These are phyloP conservation scores for Lenzites betulinus DNA, from an alignment of 768 basidiomycete genomes.

Conservation along the genomic window DNA sequence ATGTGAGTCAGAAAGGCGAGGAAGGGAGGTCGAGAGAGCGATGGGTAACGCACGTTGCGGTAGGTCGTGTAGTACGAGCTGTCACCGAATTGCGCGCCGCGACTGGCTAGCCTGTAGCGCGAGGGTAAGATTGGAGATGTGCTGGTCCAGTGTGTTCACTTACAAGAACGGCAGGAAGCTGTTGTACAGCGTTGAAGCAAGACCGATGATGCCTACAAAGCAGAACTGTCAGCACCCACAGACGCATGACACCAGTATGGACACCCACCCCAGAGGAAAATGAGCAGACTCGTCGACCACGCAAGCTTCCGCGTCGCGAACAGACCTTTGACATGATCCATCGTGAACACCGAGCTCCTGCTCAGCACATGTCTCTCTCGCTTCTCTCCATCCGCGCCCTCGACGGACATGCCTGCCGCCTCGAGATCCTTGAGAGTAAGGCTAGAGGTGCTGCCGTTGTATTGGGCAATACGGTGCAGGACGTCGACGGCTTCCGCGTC, in stretches of 20 bases:
- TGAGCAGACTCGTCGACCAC: slow-evolving; percentile 63
- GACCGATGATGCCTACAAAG: slow-evolving; percentile 35
- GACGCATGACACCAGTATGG: not conserved
- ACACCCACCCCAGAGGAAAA: slow-evolving; percentile 46
- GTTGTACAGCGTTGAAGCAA: slow-evolving; percentile 40
- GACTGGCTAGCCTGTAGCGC: slow-evolving; percentile 32
- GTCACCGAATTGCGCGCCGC: slow-evolving; percentile 39
- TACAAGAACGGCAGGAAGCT: slow-evolving; percentile 40
- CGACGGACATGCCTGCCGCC: slow-evolving; percentile 33
- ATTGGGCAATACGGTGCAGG: slow-evolving; percentile 50
- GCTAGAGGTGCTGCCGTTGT: slow-evolving; percentile 45
- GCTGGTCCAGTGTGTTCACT: slow-evolving; percentile 2
- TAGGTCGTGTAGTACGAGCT: slow-evolving; percentile 38
- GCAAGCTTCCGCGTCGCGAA: slow-evolving; percentile 67
- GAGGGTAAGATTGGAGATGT: not conserved
- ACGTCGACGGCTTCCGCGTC: slow-evolving; percentile 53
- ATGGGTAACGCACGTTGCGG: slow-evolving; percentile 35
- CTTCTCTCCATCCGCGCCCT: slow-evolving; percentile 10
- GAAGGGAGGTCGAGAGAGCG: not conserved
- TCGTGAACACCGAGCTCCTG: slow-evolving; percentile 43
- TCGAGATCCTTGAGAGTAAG: slow-evolving; percentile 49
- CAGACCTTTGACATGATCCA: slow-evolving; percentile 54
- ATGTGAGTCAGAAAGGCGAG: not conserved
- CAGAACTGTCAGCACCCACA: not conserved
- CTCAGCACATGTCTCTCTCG: slow-evolving; percentile 31